A percentile compares a stretch with the other conserved stretches of the same genome.
Evolutionary conservation across 192 early-diverging fungal species (phyloP).

Genomic region (Podila epicladia): DNA sequence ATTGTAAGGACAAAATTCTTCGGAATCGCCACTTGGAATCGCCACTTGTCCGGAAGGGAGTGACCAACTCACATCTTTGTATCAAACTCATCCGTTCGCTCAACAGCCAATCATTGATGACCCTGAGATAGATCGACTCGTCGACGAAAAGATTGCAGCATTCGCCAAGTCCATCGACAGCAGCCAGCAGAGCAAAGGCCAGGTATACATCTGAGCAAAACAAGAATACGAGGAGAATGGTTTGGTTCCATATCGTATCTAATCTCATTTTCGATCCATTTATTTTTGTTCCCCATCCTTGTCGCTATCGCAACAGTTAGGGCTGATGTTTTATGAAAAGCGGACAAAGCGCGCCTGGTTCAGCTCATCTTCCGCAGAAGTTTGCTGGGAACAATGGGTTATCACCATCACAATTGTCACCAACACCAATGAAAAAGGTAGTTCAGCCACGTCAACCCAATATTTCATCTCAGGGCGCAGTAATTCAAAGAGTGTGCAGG

Average conservation of each 20-base stretch:
- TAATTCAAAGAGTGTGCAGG: not conserved
- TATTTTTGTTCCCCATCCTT: not conserved
- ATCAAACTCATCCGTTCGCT: not conserved
- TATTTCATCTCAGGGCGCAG: not conserved
- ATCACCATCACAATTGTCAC: slow-evolving; percentile 59
- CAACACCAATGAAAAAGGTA: slow-evolving; percentile 62
- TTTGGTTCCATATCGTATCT: slow-evolving; percentile 2
- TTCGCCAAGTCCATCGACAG: slow-evolving; percentile 53
- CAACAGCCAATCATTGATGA: slow-evolving; percentile 64
- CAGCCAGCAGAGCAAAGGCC: slow-evolving; percentile 54
- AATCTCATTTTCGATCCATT: not conserved
- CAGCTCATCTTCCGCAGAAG: slow-evolving; percentile 59
- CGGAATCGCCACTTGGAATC: not conserved
- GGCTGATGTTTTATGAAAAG: slow-evolving; percentile 71
- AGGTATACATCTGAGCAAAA: slow-evolving; percentile 40
- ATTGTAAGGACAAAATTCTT: slow-evolving; percentile 42
- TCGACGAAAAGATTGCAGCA: slow-evolving; percentile 59
- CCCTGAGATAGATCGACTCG: slow-evolving; percentile 57
- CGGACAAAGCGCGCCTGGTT: slow-evolving; percentile 69
- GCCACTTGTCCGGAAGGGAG: not conserved
- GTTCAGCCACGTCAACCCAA: not conserved
- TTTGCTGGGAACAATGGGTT: slow-evolving; percentile 73
- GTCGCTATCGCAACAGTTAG: slow-evolving; percentile 46
- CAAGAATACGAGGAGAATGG: slow-evolving; percentile 7
- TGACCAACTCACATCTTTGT: not conserved